Evolutionary conservation across 164 flowering plant genomes (phyloP).

Genomic region (Umbilicus rupestris): DNA sequence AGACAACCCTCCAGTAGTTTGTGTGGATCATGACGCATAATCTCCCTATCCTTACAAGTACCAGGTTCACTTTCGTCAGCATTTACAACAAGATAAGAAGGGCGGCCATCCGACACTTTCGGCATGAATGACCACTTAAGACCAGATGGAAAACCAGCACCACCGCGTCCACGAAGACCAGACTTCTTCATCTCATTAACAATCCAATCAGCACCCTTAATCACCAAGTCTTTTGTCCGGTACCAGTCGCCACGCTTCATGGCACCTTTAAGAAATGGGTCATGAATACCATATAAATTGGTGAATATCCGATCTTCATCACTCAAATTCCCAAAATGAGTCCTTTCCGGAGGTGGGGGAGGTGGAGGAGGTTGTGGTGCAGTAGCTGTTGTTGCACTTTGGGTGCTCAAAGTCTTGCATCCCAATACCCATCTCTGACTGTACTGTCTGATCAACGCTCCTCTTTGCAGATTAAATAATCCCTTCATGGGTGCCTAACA

Average conservation of each 20-base stretch:
- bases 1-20: slow-evolving; percentile 85
- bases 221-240: slow-evolving; percentile 80
- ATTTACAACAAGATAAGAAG: slow-evolving; percentile 92
- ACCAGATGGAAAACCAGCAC: slow-evolving; percentile 98
- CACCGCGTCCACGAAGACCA: slow-evolving; percentile 97
- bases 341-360: slow-evolving; percentile 93
- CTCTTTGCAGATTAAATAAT: slow-evolving; percentile 43
- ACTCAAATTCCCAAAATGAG: slow-evolving; percentile 90
- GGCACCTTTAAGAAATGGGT: slow-evolving; percentile 92
- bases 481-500: slow-evolving; percentile 59
- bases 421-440: slow-evolving; percentile 29
- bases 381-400: slow-evolving; percentile 49
- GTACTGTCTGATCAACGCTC: slow-evolving; percentile 20
- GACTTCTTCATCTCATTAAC: slow-evolving; percentile 93
- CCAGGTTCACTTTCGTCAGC: slow-evolving; percentile 99
- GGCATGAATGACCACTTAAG: slow-evolving; percentile 99
- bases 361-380: slow-evolving; percentile 91
- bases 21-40: slow-evolving; percentile 97
- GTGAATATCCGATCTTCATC: slow-evolving; percentile 98
- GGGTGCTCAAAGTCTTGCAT: slow-evolving; percentile 58
- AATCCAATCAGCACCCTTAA: slow-evolving; percentile 95
- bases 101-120: slow-evolving; percentile 91
- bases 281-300: slow-evolving; percentile 83
- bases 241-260: slow-evolving; percentile 95
- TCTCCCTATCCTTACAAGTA: slow-evolving; percentile 92